Conservation (phyloP, 495 filamentous ascomycete genomes). For the Beverwykella pulmonaria region DNA sequence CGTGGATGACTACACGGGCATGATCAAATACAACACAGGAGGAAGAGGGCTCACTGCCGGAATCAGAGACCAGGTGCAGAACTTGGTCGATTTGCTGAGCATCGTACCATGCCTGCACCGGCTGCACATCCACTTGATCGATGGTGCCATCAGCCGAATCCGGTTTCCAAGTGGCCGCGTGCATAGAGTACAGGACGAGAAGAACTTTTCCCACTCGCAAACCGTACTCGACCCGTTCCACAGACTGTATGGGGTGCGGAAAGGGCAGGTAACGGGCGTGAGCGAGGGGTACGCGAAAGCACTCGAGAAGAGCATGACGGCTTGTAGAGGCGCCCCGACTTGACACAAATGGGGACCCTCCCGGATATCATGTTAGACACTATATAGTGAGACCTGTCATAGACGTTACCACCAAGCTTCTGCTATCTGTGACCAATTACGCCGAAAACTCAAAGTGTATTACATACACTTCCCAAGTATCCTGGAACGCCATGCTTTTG, state of each 20-base stretch:
- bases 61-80: constrained; percentile 41
- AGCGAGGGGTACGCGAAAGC: constrained; percentile 17
- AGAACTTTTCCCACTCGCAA: constrained; percentile 24
- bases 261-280: constrained; percentile 26
- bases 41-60: constrained; percentile 43
- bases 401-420: background rate
- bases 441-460: background rate
- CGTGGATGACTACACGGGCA: constrained; percentile 49
- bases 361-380: background rate
- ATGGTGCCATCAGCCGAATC: constrained; percentile 28
- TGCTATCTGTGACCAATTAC: background rate
- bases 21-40: constrained; percentile 50
- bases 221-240: constrained; percentile 34
- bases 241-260: constrained; percentile 23
- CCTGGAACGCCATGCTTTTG: constrained; percentile 16
- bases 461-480: background rate
- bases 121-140: constrained; percentile 37
- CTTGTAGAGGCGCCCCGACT: background rate
- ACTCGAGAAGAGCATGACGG: constrained; percentile 30
- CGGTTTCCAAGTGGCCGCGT: constrained; percentile 26
- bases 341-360: background rate
- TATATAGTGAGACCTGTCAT: background rate
- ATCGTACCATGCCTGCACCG: constrained; percentile 25
- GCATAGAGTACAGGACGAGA: constrained; percentile 31
- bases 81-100: constrained; percentile 40